Conservation (phyloP, 2,329 filamentous ascomycete genomes). For the Thyridium curvatum region DNA sequence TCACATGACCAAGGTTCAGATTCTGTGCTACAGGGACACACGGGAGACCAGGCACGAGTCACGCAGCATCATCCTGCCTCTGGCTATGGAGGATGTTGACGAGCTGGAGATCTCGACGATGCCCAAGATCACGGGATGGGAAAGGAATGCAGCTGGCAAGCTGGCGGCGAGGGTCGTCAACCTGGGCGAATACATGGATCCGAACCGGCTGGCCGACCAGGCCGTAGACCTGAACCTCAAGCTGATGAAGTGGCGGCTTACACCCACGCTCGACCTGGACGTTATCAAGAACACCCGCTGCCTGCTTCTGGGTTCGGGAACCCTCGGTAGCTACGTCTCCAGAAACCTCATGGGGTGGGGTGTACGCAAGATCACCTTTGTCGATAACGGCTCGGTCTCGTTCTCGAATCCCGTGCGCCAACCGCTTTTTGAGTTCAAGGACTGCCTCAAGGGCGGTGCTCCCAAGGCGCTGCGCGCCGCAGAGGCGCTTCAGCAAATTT, state of each 20-base stretch:
- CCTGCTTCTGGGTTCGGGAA: constrained; percentile 85
- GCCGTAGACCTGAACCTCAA: constrained; percentile 95
- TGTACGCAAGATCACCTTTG: constrained; percentile 88
- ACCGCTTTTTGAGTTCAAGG: constrained; percentile 83
- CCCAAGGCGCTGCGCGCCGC: constrained; percentile 79
- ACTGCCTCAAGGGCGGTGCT: constrained; percentile 79
- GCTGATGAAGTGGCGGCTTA: constrained; percentile 97
- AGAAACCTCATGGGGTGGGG: constrained; percentile 93
- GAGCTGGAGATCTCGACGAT: constrained; percentile 44
- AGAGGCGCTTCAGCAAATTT: constrained; percentile 75
- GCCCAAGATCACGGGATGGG: constrained; percentile 95
- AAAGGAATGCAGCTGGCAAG: constrained; percentile 74
- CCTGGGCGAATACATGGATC: constrained; percentile 90
- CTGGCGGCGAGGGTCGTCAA: constrained; percentile 73
- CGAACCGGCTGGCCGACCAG: constrained; percentile 78
- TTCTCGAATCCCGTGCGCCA: constrained; percentile 96
- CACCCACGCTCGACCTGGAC: constrained; percentile 80
- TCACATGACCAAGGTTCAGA: constrained; percentile 67
- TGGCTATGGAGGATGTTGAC: constrained; percentile 47
- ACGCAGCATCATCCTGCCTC: constrained; percentile 69
- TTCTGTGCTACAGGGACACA: constrained; percentile 85
- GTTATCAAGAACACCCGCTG: constrained; percentile 86
- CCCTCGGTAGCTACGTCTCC: constrained; percentile 88
- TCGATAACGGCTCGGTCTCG: constrained; percentile 88
- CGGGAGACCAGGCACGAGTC: constrained; percentile 72